Evolutionary conservation across 805 yeast species (phyloP).

Genomic region (Nakazawaea peltata): DNA sequence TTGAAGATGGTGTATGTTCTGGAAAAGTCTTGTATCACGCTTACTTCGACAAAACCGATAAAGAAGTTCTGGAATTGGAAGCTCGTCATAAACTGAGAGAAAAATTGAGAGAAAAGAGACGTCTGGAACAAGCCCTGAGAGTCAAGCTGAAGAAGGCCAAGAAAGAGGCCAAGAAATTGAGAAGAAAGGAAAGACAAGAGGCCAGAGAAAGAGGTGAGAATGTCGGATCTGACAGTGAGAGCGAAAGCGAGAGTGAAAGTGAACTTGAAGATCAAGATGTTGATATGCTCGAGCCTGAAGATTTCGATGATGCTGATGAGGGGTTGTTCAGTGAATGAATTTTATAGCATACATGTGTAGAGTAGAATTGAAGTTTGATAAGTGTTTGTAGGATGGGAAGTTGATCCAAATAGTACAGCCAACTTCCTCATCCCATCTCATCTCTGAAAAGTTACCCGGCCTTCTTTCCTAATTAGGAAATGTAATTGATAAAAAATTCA

Average conservation of each 20-base stretch:
- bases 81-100: conserved; percentile 16
- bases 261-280: conserved; percentile 39
- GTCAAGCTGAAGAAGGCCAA: conserved; percentile 15
- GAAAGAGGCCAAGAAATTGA: conserved; percentile 13
- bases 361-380: too few relatives aligned
- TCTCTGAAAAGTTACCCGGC: too few relatives aligned
- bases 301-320: too few relatives aligned
- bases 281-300: conserved; percentile 25
- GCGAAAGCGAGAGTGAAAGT: conserved; percentile 23
- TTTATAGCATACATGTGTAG: background rate
- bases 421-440: too few relatives aligned
- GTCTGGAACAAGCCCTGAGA: conserved; percentile 9
- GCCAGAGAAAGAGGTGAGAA: conserved; percentile 21
- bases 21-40: conserved; percentile 88
- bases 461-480: too few relatives aligned
- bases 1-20: conserved; percentile 85
- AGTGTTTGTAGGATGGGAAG: too few relatives aligned
- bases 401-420: too few relatives aligned
- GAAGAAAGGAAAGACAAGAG: conserved; percentile 18
- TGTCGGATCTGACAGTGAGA: conserved; percentile 15
- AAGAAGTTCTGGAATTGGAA: conserved; percentile 21
- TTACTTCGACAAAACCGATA: conserved; percentile 47
- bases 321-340: conserved; percentile 33
- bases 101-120: conserved; percentile 17
- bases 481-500: too few relatives aligned